Base-by-base conservation (phyloP, 73 alveolate species). In the Uronychia binucleata region DNA sequence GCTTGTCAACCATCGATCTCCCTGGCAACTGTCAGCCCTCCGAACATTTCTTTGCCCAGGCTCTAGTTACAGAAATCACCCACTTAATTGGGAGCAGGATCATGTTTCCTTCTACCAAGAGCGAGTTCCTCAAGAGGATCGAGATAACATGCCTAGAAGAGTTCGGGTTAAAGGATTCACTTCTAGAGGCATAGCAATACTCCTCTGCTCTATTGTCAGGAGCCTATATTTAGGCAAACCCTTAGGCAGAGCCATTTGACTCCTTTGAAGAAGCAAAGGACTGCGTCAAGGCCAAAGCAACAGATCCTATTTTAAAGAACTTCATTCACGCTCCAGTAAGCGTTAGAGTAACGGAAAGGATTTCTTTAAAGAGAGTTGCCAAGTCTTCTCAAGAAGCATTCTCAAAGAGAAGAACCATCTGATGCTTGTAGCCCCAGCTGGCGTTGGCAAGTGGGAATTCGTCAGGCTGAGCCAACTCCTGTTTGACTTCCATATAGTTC, bases 271-370 rank as follows among this genome's bases (percentile, higher is more conserved):
- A 46, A 11, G 77, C 78, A 5, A 77, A 59, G 34, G 78, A 78
- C 32, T 79, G 58, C 29, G 59, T 86, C 29, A 78, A 78, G 57
- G 60, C 77, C 27, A 86, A 86, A 59, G 31, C 78, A 29, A 27
- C 74, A 58, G 81, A 86, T 77, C 87, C 46, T 28, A 31, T 78
- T 74, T 33, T 86, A 31, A 86, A 77, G 29, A 31, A 82, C 27
- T 78, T 59, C 75, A 59, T 86, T 5, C 86, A 78, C 19, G 82
- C 87, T 30, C 92, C 92, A 1, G 78, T 76, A 31, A 81, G 92
- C 27, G 28, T 76, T 26, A 86, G 59, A 34, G 86, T 76, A 28
- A 78, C 78, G 1, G 77, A 46, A 57, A 86, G 87, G 81, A 76
- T 46, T 19, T 46, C 5, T 46, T 46, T 46, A 19, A 46, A 46